These are phyloP conservation scores for Calocera cornea DNA, from an alignment of 768 basidiomycete genomes.

Conservation along the genomic window DNA sequence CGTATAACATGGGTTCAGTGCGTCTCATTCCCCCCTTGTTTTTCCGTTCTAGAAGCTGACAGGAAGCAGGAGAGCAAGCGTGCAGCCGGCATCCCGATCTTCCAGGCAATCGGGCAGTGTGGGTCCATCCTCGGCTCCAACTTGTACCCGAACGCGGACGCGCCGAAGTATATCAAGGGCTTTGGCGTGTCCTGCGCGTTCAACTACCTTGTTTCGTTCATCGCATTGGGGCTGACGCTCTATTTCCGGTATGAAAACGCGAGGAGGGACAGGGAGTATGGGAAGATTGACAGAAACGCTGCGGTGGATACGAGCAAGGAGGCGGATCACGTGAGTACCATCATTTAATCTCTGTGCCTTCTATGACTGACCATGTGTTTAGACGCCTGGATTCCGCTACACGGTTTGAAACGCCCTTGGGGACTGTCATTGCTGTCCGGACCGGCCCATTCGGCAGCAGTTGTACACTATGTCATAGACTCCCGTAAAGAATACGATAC, in stretches of 20 bases:
- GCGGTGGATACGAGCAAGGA: no score
- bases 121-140: conserved; percentile 60
- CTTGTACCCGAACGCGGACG: conserved; percentile 49
- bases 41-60: conserved; percentile 35
- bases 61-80: conserved; percentile 65
- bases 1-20: conserved; percentile 19
- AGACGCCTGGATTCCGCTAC: no score
- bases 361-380: no score
- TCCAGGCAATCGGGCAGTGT: conserved; percentile 69
- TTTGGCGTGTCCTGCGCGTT: not conserved
- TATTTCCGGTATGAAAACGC: conserved; percentile 34
- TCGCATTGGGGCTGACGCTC: not conserved
- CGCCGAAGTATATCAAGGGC: conserved; percentile 36
- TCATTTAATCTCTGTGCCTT: no score
- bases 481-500: no score
- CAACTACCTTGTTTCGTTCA: not conserved
- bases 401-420: no score
- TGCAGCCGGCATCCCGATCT: conserved; percentile 61
- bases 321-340: no score
- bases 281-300: conserved; percentile 34
- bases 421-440: no score
- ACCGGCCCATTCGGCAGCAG: no score
- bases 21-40: not conserved
- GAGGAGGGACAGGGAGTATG: conserved; percentile 39
- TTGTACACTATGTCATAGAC: no score